A percentile compares a stretch with the other conserved stretches of the same genome.
Evolutionary conservation across 164 flowering plant species (phyloP).

Genomic region (Tetrastigma voinierianum): DNA sequence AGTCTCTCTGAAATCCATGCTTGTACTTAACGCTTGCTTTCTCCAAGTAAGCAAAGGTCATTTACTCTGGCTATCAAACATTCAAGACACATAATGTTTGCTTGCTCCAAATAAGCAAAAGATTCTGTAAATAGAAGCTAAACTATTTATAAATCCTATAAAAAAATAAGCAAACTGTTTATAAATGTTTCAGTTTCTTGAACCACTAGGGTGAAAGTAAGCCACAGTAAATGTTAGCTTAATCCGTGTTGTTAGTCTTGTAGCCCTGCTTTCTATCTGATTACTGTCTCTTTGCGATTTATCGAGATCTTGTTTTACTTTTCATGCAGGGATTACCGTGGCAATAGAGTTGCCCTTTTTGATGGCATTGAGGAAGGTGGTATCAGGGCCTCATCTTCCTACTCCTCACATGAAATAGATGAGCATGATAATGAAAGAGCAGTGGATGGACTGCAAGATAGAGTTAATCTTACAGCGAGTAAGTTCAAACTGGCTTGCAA

Average conservation of each 20-base stretch:
- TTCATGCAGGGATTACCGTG: conserved; percentile 57
- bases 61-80: no score
- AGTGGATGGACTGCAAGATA: conserved; percentile 67
- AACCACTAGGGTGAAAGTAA: neutral
- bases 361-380: conserved; percentile 98
- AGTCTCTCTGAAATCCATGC: no score
- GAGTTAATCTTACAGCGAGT: conserved; percentile 80
- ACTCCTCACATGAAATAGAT: conserved; percentile 74
- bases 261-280: neutral
- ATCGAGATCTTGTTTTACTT: neutral
- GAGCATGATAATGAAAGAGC: conserved; percentile 71
- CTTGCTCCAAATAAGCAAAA: no score
- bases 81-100: no score
- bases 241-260: neutral
- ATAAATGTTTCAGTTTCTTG: neutral
- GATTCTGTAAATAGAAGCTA: neutral
- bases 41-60: no score
- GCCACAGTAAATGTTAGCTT: neutral
- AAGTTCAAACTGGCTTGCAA: conserved; percentile 20
- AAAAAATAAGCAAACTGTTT: no score
- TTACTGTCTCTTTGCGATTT: neutral
- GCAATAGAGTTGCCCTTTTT: conserved; percentile 63
- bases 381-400: conserved; percentile 76
- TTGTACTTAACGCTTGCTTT: no score
- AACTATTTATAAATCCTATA: no score